Percentiles rank a stretch among this genome's conserved stretches.
Conservation (phyloP, 2,329 filamentous ascomycete species). For the Monosporascus sp. region DNA sequence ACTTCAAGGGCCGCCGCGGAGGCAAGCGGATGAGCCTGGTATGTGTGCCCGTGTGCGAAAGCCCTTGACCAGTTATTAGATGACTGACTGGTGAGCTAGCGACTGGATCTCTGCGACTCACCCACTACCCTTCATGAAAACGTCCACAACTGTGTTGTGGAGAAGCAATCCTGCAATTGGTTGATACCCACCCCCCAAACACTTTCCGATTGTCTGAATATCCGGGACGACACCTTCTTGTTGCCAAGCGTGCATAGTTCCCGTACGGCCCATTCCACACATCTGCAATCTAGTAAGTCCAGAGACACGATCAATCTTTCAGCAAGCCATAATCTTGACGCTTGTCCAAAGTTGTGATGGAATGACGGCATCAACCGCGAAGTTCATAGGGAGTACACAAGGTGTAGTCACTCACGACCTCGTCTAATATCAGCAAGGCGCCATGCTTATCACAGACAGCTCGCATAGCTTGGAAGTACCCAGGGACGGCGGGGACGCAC, state of each 20-base stretch:
- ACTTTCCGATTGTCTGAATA: constrained; percentile 62
- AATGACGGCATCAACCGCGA: too few relatives aligned
- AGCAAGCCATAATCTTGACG: too few relatives aligned
- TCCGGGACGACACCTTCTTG: constrained; percentile 55
- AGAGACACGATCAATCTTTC: too few relatives aligned
- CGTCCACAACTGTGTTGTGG: constrained; percentile 43
- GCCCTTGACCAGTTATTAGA: constrained; percentile 22
- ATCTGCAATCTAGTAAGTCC: constrained; percentile 35
- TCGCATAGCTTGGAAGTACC: constrained; percentile 66
- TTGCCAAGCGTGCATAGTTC: constrained; percentile 57
- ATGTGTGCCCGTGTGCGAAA: constrained; percentile 56
- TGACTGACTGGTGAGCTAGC: neutral
- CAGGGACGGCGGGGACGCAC: constrained; percentile 59
- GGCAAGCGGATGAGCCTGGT: constrained; percentile 34
- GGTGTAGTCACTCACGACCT: constrained; percentile 37
- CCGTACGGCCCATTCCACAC: constrained; percentile 59
- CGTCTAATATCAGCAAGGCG: constrained; percentile 71
- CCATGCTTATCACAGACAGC: constrained; percentile 65
- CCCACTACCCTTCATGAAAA: constrained; percentile 31
- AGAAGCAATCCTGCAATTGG: constrained; percentile 58
- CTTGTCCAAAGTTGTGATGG: too few relatives aligned
- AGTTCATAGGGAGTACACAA: too few relatives aligned
- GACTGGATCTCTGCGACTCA: constrained; percentile 12
- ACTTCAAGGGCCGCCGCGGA: constrained; percentile 35
- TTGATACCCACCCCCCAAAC: constrained; percentile 58